Percentiles rank a stretch among this genome's conserved stretches.
Conservation (phyloP, 139 green algal species). For the Coelastrella sp. region DNA sequence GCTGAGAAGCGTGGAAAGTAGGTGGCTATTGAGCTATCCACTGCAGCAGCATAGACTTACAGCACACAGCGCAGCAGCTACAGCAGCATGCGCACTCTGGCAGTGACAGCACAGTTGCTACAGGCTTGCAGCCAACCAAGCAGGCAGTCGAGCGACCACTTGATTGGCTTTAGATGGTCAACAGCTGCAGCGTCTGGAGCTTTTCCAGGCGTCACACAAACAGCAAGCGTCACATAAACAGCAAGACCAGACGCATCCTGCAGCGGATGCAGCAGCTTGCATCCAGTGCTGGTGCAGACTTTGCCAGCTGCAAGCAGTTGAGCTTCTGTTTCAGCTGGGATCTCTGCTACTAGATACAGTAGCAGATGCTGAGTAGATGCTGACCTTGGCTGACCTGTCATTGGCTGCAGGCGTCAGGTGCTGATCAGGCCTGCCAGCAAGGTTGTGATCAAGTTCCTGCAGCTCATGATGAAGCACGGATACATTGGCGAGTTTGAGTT, state of each 20-base stretch:
- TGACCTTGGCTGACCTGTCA: no score
- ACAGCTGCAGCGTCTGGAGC: neutral
- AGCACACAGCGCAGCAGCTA: no score
- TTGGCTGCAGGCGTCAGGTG: slow-evolving; percentile 76
- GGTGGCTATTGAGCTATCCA: neutral
- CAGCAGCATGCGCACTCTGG: no score
- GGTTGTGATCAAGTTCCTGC: slow-evolving; percentile 99
- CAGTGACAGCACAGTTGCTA: no score
- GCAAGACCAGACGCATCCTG: neutral
- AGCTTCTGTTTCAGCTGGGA: no score
- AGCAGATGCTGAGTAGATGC: no score
- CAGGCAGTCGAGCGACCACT: no score
- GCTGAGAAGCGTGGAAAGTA: slow-evolving; percentile 98
- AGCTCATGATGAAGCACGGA: slow-evolving; percentile 96
- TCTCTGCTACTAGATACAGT: no score
- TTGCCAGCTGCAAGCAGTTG: no score
- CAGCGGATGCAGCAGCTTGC: neutral
- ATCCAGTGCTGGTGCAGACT: neutral
- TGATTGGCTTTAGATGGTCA: neutral
- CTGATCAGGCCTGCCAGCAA: slow-evolving; percentile 97
- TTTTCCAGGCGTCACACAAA: neutral
- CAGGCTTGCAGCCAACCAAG: no score
- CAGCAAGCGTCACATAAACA: neutral
- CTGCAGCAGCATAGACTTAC: slow-evolving; percentile 55
- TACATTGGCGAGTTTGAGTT: slow-evolving; percentile 99